Base-by-base conservation (phyloP, 1,284 basidiomycete genomes). In the Quambalaria eucalypti region DNA sequence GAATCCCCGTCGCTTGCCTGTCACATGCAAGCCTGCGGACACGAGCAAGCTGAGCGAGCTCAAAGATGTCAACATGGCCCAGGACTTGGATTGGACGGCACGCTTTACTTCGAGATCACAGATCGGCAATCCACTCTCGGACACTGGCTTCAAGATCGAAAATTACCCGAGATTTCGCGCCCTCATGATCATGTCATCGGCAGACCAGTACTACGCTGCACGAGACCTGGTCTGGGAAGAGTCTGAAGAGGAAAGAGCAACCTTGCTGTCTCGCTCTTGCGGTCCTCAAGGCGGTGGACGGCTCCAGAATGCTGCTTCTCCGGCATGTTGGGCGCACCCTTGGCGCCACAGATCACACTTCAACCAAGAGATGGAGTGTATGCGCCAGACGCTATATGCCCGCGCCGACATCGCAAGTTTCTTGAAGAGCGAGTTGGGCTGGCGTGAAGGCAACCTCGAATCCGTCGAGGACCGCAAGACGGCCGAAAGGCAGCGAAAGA, bases 141-240 rank as follows among this genome's bases (percentile, higher is more conserved):
- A 64, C 16, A 62, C 58, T 47, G 28, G 47, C 16, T 64, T 69
- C 42, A 39, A 51, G 28, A 49, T 68, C 36, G 40, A 49, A 14
- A 57, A 66, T 21, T 21, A 14, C 19, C 62, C 66, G 29, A 40
- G 63, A 16, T 56, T 56, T 26, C 40, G 60, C 40, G 59, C 57
- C 1, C 40, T 64, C 14, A 30, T 48, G 33, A 49, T 69, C 19
- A n/a, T 59, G 4, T 52, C 55, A 21, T 52, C 57, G 2, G 49
- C 58, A 12, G 52, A 52, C 14, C 47, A 46, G 9, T 48, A 61
- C 36, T 56, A 50, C 12, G 59, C 61, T 14, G 51, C 39, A 16
- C 57, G 64, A 16, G 61, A 61, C 28, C 50, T 66, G 14, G 23
- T 69, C n/a, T 70, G 68, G 68, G 49, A 56, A n/a, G 68, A 69